Base-by-base conservation (phyloP, 257 asterid species). In the Solanum ahanhuiri region DNA sequence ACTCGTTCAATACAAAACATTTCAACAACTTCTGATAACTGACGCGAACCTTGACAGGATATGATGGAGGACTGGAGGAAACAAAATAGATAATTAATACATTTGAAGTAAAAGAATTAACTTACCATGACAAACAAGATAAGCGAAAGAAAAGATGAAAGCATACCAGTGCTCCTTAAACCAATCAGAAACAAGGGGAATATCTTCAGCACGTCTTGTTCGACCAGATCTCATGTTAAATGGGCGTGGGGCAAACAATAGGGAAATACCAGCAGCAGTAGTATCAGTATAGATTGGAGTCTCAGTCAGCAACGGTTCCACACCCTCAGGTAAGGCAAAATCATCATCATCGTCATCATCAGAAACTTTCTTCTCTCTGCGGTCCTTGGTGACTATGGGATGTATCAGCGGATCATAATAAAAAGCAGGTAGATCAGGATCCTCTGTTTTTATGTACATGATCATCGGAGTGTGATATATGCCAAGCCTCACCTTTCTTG, bases 151-250 rank as follows among this genome's bases (percentile, higher is more conserved):
- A 45, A 83, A 84, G 83, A 86, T 79, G 81, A 58, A 48, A 63
- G 17, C 93, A 81, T 89, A 96, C 99, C 99, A 97, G 92, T 97
- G 99, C 87, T 97, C 99, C 95, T 97, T 97, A 84, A 83, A 97
- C 99, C 99, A 97, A 91, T 97, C 99, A 45, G 99, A 95, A 37
- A 97, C 99, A 35, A 97, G 98, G 58, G 99, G 99, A 88, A 97
- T 97, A 87, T 94, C 99, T 89, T 97, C 99, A 83, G 99, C 99
- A 77, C 99, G 98, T 76, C 99, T 91, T 93, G 91, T 97, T 87
- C 98, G 95, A 86, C 99, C 99, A 90, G 99, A 95, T 86, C 99
- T 95, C 98, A 95, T 94, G 93, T 94, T 95, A 85, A 97, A 97
- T 51, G 98, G 99, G 9, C 98, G 97, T 71, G 99, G 98, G 39